These are phyloP conservation scores for Hanseniaspora lindneri DNA, from an alignment of 805 yeast genomes.

Conservation along the genomic window DNA sequence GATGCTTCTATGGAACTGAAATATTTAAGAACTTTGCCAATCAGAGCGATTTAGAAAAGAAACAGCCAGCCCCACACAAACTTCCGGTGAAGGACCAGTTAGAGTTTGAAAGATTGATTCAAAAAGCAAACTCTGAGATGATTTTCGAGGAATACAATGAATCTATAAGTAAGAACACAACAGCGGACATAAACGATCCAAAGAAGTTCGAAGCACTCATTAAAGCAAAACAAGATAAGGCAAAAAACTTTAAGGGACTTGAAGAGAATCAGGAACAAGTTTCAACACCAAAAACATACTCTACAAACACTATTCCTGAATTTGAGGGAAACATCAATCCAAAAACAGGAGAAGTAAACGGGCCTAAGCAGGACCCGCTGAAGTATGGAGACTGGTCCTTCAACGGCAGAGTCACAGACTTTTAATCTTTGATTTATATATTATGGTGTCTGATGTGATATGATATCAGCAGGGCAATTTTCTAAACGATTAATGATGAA, in stretches of 20 bases:
- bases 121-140: conserved; percentile 9
- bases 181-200: conserved; percentile 25
- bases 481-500: no score
- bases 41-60: conserved; percentile 17
- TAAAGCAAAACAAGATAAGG: conserved; percentile 60
- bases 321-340: conserved; percentile 94
- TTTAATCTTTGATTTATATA: no score
- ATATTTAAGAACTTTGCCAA: conserved; percentile 14
- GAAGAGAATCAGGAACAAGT: conserved; percentile 19
- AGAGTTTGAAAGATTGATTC: conserved; percentile 10
- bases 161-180: background rate
- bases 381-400: conserved; percentile 87
- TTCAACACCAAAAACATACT: conserved; percentile 2
- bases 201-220: conserved; percentile 80
- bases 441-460: no score
- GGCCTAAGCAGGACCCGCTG: conserved; percentile 94
- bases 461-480: no score
- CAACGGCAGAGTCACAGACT: conserved; percentile 94
- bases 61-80: conserved; percentile 27
- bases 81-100: conserved; percentile 18
- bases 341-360: conserved; percentile 86
- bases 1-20: conserved; percentile 3
- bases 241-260: conserved; percentile 56
- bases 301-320: conserved; percentile 73
- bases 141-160: conserved; percentile 14